phyloP scores from a whole-genome alignment of 495 filamentous ascomycete genomes.

The Hypomontagnella monticulosa region DNA sequence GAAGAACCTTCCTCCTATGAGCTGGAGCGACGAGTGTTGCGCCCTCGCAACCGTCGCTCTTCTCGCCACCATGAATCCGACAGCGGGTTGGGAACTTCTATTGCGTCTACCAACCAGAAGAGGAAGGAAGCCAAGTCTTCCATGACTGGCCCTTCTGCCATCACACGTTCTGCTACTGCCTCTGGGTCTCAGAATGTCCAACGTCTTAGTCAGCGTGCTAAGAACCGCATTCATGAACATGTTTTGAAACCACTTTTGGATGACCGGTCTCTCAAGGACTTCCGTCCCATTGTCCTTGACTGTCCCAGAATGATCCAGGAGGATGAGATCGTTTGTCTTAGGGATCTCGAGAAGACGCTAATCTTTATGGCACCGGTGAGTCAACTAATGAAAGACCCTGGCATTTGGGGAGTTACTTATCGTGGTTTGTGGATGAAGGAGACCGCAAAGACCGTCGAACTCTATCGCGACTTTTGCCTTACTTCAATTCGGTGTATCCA shows the following conservation, averaged over 20 bases:
- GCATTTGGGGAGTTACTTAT: conserved; percentile 73
- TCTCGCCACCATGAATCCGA: conserved; percentile 68
- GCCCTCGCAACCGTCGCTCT: conserved; percentile 60
- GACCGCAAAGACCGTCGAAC: conserved; percentile 69
- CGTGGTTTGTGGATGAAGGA: conserved; percentile 72
- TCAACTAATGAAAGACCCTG: conserved; percentile 60
- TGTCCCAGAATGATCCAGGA: conserved; percentile 78
- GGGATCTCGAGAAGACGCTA: conserved; percentile 90
- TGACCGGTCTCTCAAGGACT: conserved; percentile 70
- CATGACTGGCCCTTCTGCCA: conserved; percentile 37
- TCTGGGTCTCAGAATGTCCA: conserved; percentile 49
- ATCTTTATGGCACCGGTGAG: conserved; percentile 90
- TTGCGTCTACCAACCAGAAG: conserved; percentile 55
- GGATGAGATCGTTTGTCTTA: conserved; percentile 83
- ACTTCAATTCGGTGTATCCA: conserved; percentile 86
- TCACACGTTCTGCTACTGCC: conserved; percentile 61
- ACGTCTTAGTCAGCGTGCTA: conserved; percentile 60
- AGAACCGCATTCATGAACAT: conserved; percentile 64
- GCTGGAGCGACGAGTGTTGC: conserved; percentile 55
- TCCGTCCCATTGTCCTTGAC: conserved; percentile 78
- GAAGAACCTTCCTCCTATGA: conserved; percentile 44
- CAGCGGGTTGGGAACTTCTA: conserved; percentile 68
- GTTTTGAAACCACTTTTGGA: conserved; percentile 62
- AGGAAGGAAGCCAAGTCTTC: conserved; percentile 40
- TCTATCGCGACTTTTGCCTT: conserved; percentile 86